Evolutionary conservation across 2,329 filamentous ascomycete species (phyloP).

Genomic region (Penicillium verrucosum): DNA sequence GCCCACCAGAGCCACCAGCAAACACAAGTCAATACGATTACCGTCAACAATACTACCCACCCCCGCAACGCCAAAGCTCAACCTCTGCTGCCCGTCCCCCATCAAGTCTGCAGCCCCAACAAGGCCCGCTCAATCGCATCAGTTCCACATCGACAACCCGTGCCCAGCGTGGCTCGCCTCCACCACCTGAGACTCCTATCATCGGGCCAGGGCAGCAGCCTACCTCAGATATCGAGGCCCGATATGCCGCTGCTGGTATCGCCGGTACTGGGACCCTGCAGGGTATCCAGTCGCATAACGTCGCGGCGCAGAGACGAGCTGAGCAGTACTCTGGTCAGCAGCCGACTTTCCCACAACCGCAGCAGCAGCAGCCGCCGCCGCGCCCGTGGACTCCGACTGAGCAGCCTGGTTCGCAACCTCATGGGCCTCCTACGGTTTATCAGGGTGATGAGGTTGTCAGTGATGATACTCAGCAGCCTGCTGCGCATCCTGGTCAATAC

Average conservation of each 20-base stretch:
- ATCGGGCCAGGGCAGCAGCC: constrained; percentile 68
- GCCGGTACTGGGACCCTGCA: constrained; percentile 79
- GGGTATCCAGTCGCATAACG: constrained; percentile 69
- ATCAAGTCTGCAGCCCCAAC: constrained; percentile 47
- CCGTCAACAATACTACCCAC: constrained; percentile 63
- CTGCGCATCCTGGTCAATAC: constrained; percentile 24
- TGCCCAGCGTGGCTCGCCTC: constrained; percentile 87
- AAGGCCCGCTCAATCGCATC: constrained; percentile 53
- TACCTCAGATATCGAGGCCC: constrained; percentile 79
- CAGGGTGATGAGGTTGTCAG: constrained; percentile 73
- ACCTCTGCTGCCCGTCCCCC: constrained; percentile 24
- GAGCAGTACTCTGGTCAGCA: constrained; percentile 68
- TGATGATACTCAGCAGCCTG: constrained; percentile 40
- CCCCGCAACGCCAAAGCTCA: constrained; percentile 39
- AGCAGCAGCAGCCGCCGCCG: constrained; percentile 33
- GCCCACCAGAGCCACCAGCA: constrained; percentile 26
- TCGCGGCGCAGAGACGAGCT: constrained; percentile 74
- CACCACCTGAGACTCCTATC: constrained; percentile 88
- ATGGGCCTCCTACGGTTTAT: constrained; percentile 87
- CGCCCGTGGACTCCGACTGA: constrained; percentile 96
- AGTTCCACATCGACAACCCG: constrained; percentile 87
- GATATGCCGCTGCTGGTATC: constrained; percentile 88
- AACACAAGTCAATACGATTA: constrained; percentile 49
- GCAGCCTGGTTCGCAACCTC: constrained; percentile 76
- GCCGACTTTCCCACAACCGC: constrained; percentile 37